phyloP scores from a whole-genome alignment of 441 rosid genomes.

The Jatropha multifida region DNA sequence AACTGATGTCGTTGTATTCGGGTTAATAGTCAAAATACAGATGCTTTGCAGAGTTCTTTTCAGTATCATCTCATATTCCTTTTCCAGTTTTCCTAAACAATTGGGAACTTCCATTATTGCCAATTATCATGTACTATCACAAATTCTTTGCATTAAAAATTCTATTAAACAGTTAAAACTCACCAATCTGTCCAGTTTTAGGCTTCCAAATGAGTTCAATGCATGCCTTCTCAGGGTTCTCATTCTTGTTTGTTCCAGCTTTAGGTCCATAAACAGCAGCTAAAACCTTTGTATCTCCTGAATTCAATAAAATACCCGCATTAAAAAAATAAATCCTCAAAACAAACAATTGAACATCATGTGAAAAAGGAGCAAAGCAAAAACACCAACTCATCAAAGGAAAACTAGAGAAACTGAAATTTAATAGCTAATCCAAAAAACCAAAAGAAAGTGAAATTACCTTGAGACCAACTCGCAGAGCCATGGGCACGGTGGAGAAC shows the following conservation, averaged over 20 bases:
- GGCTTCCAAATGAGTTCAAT: slow-evolving; percentile 96
- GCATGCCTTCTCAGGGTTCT: slow-evolving; percentile 89
- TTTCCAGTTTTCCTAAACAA: slow-evolving; percentile 66
- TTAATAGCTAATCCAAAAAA: neutral
- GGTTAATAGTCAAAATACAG: slow-evolving; percentile 70
- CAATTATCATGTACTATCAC: neutral
- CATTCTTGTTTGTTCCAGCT: slow-evolving; percentile 86
- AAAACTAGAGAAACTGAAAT: neutral
- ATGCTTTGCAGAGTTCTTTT: slow-evolving; percentile 84
- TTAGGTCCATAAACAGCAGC: slow-evolving; percentile 96
- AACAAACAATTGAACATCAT: neutral
- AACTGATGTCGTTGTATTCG: slow-evolving; percentile 81
- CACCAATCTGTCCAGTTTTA: slow-evolving; percentile 83
- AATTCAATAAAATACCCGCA: slow-evolving; percentile 9
- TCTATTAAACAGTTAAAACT: neutral
- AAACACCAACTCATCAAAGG: neutral
- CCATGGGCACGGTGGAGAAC: slow-evolving; percentile 93
- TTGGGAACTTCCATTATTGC: slow-evolving; percentile 5
- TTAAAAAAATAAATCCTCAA: neutral
- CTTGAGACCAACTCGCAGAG: slow-evolving; percentile 95
- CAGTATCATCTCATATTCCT: slow-evolving; percentile 76
- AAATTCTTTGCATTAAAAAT: neutral
- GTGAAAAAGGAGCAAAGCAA: neutral
- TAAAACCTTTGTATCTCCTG: slow-evolving; percentile 82
- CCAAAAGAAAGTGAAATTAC: slow-evolving; percentile 27